Conservation (phyloP, 441 rosid species). For the Populus trichocarpa region DNA sequence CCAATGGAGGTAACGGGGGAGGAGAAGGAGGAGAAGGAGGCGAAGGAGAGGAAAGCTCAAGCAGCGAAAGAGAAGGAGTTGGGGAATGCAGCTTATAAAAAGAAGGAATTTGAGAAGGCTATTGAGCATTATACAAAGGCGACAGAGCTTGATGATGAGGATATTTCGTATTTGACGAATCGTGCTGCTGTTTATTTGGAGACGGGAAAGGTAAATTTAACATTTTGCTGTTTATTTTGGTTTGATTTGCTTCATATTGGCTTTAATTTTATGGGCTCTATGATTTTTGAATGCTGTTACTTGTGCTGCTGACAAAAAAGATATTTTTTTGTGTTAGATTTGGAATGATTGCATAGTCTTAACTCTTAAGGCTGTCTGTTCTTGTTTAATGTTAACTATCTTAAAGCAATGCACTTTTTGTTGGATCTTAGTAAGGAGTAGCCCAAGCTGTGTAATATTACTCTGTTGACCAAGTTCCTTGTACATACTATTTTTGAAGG, state of each 20-base stretch:
- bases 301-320: neutral
- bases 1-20: conserved; percentile 30
- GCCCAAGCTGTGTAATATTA: neutral
- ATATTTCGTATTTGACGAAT: conserved; percentile 77
- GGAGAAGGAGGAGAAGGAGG: conserved; percentile 38
- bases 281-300: neutral
- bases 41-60: conserved; percentile 42
- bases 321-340: neutral
- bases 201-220: conserved; percentile 63
- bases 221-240: neutral
- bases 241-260: neutral
- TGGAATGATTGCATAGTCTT: neutral
- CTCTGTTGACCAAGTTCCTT: neutral
- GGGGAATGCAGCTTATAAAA: conserved; percentile 92
- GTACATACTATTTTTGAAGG: neutral
- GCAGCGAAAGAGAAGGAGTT: conserved; percentile 70
- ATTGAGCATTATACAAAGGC: conserved; percentile 75
- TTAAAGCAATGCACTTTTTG: neutral
- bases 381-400: too few relatives aligned
- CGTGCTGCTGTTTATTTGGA: conserved; percentile 93
- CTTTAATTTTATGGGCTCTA: neutral
- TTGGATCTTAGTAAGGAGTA: neutral
- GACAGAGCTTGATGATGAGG: conserved; percentile 70
- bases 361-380: too few relatives aligned
- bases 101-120: conserved; percentile 86